Base-by-base conservation (phyloP, 2,329 filamentous ascomycete genomes). In the Colletotrichum lupini region DNA sequence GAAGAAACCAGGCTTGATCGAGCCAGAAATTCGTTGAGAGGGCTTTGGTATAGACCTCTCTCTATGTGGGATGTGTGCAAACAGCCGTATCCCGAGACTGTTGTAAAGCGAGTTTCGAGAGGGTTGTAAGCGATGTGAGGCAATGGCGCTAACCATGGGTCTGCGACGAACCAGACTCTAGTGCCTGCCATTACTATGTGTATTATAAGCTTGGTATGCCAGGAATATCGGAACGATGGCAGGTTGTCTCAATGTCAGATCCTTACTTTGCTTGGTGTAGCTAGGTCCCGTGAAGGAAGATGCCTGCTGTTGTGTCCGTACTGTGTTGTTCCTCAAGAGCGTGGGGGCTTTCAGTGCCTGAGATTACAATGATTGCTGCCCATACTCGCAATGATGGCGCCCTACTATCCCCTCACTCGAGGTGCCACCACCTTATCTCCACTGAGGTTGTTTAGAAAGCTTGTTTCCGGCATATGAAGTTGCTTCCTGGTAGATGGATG, bases 131-230 rank as follows among this genome's bases (percentile, higher is more conserved):
- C 69, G 52, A 68, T 32, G 65, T 22, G 37, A 62, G 49, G 53
- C 24, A n/a, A 22, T 46, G 62, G 24, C 72, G 74, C 72, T 63
- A 71, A 59, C 75, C 68, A 78, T 71, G 75, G 75, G 62, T 8
- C 35, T 67, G 76, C 53, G 57, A 72, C 68, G 60, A 53, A 42
- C 68, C 61, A 53, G 52, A 62, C 24, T 72, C 58, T 62, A 26
- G 49, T 71, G 67, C 77, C 63, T 77, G 75, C 74, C 70, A 5
- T 76, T 77, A 77, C 64, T 71, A 52, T 42, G 69, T 30, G 68
- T 64, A 64, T 68, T 77, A 77, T 75, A 76, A 75, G 67, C 53
- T 75, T 73, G 68, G 74, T 71, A 73, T 72, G 53, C 72, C 58
- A 67, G 72, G 74, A 66, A 72, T 67, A 73, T 76, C 71, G 55